A percentile compares a stretch with the other conserved stretches of the same genome.
Evolutionary conservation across 306 rosid species (phyloP).

Genomic region (Vicia faba): DNA sequence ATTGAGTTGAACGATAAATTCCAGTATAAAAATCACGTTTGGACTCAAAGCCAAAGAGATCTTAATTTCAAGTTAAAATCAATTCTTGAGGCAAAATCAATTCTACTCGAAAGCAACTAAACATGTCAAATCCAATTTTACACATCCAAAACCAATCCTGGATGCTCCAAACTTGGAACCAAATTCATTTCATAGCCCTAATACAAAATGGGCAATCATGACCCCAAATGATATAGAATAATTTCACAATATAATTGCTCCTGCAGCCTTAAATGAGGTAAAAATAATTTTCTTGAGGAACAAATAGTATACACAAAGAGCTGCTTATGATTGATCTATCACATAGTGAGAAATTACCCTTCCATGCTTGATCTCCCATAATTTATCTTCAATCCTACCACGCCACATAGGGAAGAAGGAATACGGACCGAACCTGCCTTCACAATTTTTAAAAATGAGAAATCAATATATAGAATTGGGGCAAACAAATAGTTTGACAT

Average conservation of each 20-base stretch:
- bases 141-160: too few relatives aligned
- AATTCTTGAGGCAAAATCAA: too few relatives aligned
- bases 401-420: slow-evolving; percentile 97
- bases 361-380: slow-evolving; percentile 73
- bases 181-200: slow-evolving; percentile 6
- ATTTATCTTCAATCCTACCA: slow-evolving; percentile 88
- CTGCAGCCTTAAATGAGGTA: not conserved
- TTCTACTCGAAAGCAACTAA: too few relatives aligned
- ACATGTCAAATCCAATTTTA: too few relatives aligned
- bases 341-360: slow-evolving; percentile 65
- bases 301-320: slow-evolving; percentile 8
- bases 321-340: slow-evolving; percentile 12
- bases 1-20: too few relatives aligned
- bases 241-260: slow-evolving; percentile 14
- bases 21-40: too few relatives aligned
- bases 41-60: too few relatives aligned
- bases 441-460: slow-evolving; percentile 33
- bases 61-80: too few relatives aligned
- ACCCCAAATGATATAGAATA: slow-evolving; percentile 21
- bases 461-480: slow-evolving; percentile 23
- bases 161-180: not conserved
- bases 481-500: slow-evolving; percentile 31
- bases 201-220: slow-evolving; percentile 31
- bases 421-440: slow-evolving; percentile 91
- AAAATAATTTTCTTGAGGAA: slow-evolving; percentile 12